Evolutionary conservation across 148 eudicot genomes (phyloP), one percentile per base, ranked within the genome.

Genomic region (Suaeda aralocaspica): DNA sequence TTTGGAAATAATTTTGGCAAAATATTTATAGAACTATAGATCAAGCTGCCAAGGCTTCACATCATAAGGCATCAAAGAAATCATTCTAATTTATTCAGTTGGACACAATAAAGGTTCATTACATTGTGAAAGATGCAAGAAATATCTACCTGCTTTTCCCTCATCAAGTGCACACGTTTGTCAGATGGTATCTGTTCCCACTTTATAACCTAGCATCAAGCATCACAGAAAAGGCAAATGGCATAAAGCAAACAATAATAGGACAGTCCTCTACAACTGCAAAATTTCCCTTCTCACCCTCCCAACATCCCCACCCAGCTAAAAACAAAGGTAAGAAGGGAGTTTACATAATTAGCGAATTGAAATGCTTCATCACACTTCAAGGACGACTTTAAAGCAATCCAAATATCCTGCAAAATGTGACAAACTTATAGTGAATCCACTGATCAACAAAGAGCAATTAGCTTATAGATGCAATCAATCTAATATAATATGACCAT

Each of bases 141-240:
- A 58, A 72, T 42, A 13, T 39, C 33, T 80, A 92, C 97, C 87
- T 87, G 96, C 78, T 84, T 92, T 75, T 92, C 97, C 82, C 86
- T 87, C 84, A 75, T 79, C 77, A 92, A 67, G 80, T 84, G 86
- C 60, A 92, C 88, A 69, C 96, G 96, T 66, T 84, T 79, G 59
- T 92, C 97, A 58, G 91, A 82, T 64, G 92, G 92, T 68, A 92
- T 87, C 65, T 82, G 82, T 71, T 82, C 83, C 92, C 96, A 92
- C 68, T 81, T 81, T 77, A 92, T 66, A 49, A 92, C 89, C 97
- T 92, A 71, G 77, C 66, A 29, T 66, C 64, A 68, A 52, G 65
- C 42, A 57, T 33, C 52, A 39, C n/a, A 56, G 19, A 22, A 1
- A 46, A 63, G 3, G 41, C 19, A 64, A 63, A 12, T 33, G 21